A percentile compares a stretch with the other conserved stretches of the same genome.
Evolutionary conservation across 2,329 filamentous ascomycete genomes (phyloP).

Genomic region (Helotiales sp.): DNA sequence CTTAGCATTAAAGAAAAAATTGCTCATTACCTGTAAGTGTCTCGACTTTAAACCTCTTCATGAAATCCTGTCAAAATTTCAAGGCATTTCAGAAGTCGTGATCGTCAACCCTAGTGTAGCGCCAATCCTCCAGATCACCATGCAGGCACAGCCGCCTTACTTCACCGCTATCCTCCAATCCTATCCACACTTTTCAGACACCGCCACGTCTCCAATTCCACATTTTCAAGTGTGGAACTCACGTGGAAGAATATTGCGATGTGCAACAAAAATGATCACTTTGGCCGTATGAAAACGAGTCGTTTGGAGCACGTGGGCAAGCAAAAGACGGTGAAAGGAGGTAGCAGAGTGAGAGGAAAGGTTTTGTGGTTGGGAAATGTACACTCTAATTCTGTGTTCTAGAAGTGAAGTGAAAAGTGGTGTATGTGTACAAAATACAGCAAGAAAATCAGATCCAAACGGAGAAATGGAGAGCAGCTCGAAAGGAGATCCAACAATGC

Average conservation of each 20-base stretch:
- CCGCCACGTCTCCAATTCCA: neutral
- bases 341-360: neutral
- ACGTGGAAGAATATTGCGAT: neutral
- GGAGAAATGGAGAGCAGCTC: neutral
- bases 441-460: too few relatives aligned
- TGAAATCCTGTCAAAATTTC: too few relatives aligned
- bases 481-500: neutral
- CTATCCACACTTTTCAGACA: neutral
- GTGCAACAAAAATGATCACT: conserved; percentile 2
- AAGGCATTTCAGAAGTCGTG: too few relatives aligned
- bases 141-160: neutral
- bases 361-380: neutral
- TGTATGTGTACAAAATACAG: too few relatives aligned
- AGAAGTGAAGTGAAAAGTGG: too few relatives aligned
- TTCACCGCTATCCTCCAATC: neutral
- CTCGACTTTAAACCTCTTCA: too few relatives aligned
- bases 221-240: neutral
- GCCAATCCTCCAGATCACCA: neutral
- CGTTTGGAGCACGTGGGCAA: neutral
- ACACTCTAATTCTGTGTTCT: too few relatives aligned
- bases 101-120: too few relatives aligned
- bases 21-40: too few relatives aligned
- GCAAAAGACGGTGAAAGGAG: neutral
- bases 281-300: too few relatives aligned
- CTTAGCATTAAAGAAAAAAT: too few relatives aligned